phyloP scores from a whole-genome alignment of 768 basidiomycete species.

The Rhodotorula diobovata region DNA sequence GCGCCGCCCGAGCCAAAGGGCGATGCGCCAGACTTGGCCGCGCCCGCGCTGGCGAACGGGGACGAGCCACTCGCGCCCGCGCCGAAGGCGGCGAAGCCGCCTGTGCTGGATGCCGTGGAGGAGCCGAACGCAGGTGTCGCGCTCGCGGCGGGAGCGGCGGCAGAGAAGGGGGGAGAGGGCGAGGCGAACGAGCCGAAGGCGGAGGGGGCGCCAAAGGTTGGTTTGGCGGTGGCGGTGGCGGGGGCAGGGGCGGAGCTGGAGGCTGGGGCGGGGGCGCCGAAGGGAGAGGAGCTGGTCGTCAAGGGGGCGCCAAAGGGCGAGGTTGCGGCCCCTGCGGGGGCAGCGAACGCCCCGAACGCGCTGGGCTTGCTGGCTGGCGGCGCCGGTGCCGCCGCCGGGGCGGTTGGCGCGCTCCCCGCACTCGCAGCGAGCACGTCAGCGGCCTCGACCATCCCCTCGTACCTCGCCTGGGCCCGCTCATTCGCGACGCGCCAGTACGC shows the following conservation, averaged over 20 bases:
- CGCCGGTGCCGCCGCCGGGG: neutral
- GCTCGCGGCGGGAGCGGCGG: neutral
- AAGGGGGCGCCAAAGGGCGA: slow-evolving; percentile 6
- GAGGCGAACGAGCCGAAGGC: neutral
- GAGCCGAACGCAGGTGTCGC: neutral
- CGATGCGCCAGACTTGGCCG: neutral
- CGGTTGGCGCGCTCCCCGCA: neutral
- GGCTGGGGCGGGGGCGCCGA: neutral
- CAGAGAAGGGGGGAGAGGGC: neutral
- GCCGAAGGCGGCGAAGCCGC: neutral
- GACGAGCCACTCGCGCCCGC: neutral
- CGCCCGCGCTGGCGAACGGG: neutral
- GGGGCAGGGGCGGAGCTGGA: neutral
- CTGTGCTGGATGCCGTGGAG: neutral
- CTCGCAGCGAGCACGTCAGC: slow-evolving; percentile 19
- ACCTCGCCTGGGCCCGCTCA: slow-evolving; percentile 35
- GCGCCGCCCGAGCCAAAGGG: slow-evolving; percentile 2
- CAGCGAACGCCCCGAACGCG: slow-evolving; percentile 14
- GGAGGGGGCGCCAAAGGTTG: neutral
- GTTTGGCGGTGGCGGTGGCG: neutral
- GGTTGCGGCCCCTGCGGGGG: neutral
- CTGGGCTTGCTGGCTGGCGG: neutral
- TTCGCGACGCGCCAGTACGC: slow-evolving; percentile 47
- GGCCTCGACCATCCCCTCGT: slow-evolving; percentile 44
- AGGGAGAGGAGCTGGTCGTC: slow-evolving; percentile 3